Evolutionary conservation across 2,329 filamentous ascomycete species (phyloP).

Genomic region (Fusarium pilosicola): DNA sequence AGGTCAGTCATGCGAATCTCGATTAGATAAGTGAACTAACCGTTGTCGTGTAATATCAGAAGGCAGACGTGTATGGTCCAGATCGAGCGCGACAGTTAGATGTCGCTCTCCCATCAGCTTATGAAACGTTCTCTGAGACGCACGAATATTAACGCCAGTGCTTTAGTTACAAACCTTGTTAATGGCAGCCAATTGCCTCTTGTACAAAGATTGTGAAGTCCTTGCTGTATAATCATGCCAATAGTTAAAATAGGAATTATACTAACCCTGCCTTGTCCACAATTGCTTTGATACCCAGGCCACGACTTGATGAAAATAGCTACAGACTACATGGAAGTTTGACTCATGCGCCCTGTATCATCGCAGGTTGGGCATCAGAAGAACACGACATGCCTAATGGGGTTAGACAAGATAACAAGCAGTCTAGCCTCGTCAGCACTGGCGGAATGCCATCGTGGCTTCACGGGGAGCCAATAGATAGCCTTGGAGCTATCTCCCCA

Average conservation of each 20-base stretch:
- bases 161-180: no score
- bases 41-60: accelerated
- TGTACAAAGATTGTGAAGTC: accelerated
- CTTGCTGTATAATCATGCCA: accelerated
- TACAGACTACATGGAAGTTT: neutral
- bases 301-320: no score
- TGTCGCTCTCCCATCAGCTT: neutral
- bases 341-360: neutral
- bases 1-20: neutral
- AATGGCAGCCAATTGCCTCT: accelerated
- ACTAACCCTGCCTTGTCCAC: neutral
- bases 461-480: neutral
- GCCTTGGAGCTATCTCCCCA: neutral
- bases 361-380: neutral
- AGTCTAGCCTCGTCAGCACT: neutral
- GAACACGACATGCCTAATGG: neutral
- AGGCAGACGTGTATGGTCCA: neutral
- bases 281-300: no score
- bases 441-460: neutral
- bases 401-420: neutral
- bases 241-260: accelerated
- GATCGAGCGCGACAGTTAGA: neutral
- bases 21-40: accelerated
- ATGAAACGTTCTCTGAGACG: neutral
- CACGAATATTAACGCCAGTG: neutral